A percentile compares a stretch with the other conserved stretches of the same genome.
Evolutionary conservation across 1,284 basidiomycete genomes (phyloP).

Genomic region (Apiotrichum laibachii): DNA sequence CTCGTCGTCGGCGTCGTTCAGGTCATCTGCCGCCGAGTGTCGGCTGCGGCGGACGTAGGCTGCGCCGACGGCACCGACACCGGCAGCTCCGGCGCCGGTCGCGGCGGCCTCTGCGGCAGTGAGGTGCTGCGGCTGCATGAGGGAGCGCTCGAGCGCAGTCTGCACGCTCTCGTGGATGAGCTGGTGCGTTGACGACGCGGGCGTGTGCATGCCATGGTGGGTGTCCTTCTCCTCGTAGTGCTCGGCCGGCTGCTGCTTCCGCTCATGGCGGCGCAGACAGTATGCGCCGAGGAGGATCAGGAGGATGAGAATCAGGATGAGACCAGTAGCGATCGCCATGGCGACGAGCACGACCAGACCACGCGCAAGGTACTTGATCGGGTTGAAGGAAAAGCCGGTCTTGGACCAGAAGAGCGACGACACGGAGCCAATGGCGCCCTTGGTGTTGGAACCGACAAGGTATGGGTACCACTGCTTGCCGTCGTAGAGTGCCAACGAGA

Average conservation of each 20-base stretch:
- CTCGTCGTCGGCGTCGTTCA: conserved; percentile 10
- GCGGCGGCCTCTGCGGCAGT: neutral
- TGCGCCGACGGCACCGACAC: conserved; percentile 10
- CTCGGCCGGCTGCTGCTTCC: conserved; percentile 42
- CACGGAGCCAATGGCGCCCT: conserved; percentile 69
- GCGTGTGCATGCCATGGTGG: conserved; percentile 60
- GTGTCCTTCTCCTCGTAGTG: conserved; percentile 61
- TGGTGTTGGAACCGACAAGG: conserved; percentile 65
- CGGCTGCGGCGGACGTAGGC: no score
- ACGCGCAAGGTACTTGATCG: conserved; percentile 73
- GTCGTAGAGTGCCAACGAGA: conserved; percentile 82
- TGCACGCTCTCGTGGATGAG: conserved; percentile 80
- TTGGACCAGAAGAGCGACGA: conserved; percentile 80
- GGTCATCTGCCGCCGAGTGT: no score
- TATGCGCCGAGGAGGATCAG: conserved; percentile 78
- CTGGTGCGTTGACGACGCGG: conserved; percentile 60
- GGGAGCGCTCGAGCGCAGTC: conserved; percentile 61
- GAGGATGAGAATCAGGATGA: conserved; percentile 88
- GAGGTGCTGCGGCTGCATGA: conserved; percentile 1
- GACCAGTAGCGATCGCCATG: conserved; percentile 91
- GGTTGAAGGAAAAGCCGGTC: conserved; percentile 68
- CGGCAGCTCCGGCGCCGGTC: conserved; percentile 8
- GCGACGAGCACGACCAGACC: conserved; percentile 95
- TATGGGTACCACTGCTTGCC: conserved; percentile 81
- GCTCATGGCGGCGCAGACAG: conserved; percentile 57